phyloP scores from a whole-genome alignment of 1,139 yeast genomes.

The Yamadazyma conglobata region DNA sequence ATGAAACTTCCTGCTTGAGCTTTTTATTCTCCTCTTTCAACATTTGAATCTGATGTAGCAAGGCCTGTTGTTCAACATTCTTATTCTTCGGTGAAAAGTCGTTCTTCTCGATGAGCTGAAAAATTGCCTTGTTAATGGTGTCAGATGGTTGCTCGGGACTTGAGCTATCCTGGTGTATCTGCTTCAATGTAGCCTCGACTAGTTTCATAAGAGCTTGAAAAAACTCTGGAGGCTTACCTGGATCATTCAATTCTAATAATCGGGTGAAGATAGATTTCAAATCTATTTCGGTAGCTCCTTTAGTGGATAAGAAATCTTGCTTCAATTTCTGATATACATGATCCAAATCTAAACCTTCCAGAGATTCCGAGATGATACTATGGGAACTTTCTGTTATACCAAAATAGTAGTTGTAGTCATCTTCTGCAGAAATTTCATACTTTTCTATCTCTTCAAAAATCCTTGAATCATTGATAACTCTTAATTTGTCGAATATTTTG shows the following conservation, averaged over 20 bases:
- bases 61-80: too few species aligned
- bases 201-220: conserved; percentile 23
- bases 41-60: background rate
- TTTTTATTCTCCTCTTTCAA: conserved; percentile 22
- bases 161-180: too few species aligned
- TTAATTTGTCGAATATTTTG: conserved; percentile 37
- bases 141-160: too few species aligned
- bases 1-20: conserved; percentile 21
- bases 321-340: conserved; percentile 16
- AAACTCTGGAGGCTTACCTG: conserved; percentile 21
- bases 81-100: too few species aligned
- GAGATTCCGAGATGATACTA: conserved; percentile 10
- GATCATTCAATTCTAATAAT: conserved; percentile 21
- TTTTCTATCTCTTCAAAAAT: conserved; percentile 44
- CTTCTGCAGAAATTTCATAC: conserved; percentile 40
- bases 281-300: conserved; percentile 16
- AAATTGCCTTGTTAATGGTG: too few species aligned
- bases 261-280: conserved; percentile 11
- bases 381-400: conserved; percentile 13
- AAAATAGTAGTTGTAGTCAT: conserved; percentile 30
- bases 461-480: conserved; percentile 33
- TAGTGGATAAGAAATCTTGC: too few species aligned
- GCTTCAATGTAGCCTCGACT: conserved; percentile 31
- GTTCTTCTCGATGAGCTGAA: too few species aligned
- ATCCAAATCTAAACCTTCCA: conserved; percentile 18